Conservation (phyloP, 768 basidiomycete species). For the Kondoa malvinella region DNA sequence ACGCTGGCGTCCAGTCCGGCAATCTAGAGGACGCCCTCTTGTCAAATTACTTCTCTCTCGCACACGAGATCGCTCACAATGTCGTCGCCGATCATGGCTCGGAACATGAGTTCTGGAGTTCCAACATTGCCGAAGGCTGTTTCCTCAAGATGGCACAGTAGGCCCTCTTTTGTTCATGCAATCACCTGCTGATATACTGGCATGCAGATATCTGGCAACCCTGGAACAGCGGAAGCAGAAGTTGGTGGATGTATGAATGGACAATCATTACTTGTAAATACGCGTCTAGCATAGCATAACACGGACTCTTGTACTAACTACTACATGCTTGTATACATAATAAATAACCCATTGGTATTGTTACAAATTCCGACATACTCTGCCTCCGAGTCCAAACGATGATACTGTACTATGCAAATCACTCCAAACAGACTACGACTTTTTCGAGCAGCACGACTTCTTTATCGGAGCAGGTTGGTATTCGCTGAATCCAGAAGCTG, state of each 20-base stretch:
- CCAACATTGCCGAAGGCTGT: constrained; percentile 60
- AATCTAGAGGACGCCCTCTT: constrained; percentile 49
- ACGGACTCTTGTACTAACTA: no score
- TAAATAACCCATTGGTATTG: no score
- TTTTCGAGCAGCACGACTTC: background rate
- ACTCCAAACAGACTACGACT: no score
- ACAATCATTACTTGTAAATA: no score
- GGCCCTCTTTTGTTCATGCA: background rate
- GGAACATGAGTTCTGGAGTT: constrained; percentile 88
- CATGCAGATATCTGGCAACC: background rate
- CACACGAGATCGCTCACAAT: constrained; percentile 68
- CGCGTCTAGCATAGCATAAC: background rate
- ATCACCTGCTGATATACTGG: background rate
- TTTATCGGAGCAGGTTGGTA: background rate
- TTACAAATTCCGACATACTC: no score
- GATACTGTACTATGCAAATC: no score
- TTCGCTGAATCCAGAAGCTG: background rate
- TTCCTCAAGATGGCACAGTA: constrained; percentile 28
- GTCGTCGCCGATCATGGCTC: constrained; percentile 62
- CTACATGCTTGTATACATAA: background rate
- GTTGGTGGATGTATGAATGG: background rate
- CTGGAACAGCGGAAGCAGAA: background rate
- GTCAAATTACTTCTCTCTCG: constrained; percentile 82
- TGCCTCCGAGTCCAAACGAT: no score
- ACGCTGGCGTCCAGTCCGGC: constrained; percentile 46